phyloP scores from a whole-genome alignment of 2,329 filamentous ascomycete species.

The Alternaria gansuensis region DNA sequence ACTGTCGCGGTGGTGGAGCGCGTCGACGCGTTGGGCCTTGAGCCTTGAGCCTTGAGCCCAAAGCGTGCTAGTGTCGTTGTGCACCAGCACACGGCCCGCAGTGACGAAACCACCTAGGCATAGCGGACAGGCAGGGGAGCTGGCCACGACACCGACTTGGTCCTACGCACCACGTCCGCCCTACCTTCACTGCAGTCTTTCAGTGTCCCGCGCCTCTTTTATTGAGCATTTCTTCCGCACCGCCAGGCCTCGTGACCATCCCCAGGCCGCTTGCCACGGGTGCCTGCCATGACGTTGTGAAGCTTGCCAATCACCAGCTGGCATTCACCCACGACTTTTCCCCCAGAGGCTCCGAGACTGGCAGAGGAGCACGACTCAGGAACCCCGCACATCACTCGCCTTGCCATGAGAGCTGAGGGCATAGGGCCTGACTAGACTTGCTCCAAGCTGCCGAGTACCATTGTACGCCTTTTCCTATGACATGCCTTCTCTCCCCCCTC shows the following conservation, averaged over 20 bases:
- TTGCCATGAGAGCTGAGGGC: constrained; percentile 47
- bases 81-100: constrained; percentile 22
- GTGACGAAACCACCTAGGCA: constrained; percentile 35
- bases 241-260: constrained; percentile 22
- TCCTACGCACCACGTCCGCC: not conserved
- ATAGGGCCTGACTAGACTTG: constrained; percentile 25
- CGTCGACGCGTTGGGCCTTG: constrained; percentile 30
- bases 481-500: constrained; percentile 3
- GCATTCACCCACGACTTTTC: constrained; percentile 40
- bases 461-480: constrained; percentile 33
- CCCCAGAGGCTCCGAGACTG: constrained; percentile 12
- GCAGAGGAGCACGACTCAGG: constrained; percentile 8
- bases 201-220: not conserved
- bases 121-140: not conserved
- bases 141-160: not conserved
- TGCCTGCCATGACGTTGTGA: constrained; percentile 31
- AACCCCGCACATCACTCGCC: constrained; percentile 27
- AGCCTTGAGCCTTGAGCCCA: not conserved
- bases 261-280: constrained; percentile 4
- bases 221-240: not conserved
- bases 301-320: constrained; percentile 43
- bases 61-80: constrained; percentile 27
- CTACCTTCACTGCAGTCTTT: not conserved
- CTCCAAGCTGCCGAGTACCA: constrained; percentile 22
- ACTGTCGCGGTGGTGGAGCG: constrained; percentile 13